Evolutionary conservation across 108 stramenopile species (phyloP).

Genomic region (Skeletonema grethae): DNA sequence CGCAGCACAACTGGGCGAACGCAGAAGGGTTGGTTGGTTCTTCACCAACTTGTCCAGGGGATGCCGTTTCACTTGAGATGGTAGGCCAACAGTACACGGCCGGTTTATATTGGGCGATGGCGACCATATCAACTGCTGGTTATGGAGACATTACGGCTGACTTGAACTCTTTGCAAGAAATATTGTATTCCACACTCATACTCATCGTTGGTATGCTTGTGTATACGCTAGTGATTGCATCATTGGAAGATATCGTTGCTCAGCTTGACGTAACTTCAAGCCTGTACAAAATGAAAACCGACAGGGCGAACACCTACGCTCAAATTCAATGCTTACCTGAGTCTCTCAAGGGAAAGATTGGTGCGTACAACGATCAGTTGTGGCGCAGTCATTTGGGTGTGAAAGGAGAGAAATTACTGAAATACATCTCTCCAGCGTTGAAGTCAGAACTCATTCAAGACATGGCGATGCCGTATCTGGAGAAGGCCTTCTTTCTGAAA

Average conservation of each 20-base stretch:
- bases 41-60: conserved; percentile 32
- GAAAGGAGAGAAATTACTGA: conserved; percentile 41
- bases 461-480: conserved; percentile 24
- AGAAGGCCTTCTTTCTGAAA: conserved; percentile 44
- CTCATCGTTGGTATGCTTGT: conserved; percentile 52
- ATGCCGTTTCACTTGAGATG: conserved; percentile 8
- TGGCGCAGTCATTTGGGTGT: conserved; percentile 59
- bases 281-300: conserved; percentile 52
- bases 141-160: conserved; percentile 60
- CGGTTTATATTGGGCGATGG: conserved; percentile 66
- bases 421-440: conserved; percentile 41
- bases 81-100: conserved; percentile 43
- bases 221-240: conserved; percentile 58
- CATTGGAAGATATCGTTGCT: conserved; percentile 63
- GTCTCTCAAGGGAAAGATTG: conserved; percentile 33
- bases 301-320: conserved; percentile 41
- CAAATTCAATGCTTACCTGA: conserved; percentile 37
- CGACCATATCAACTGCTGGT: conserved; percentile 63
- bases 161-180: conserved; percentile 42
- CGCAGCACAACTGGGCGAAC: conserved; percentile 35
- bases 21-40: conserved; percentile 24
- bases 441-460: conserved; percentile 39
- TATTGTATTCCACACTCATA: conserved; percentile 49
- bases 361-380: conserved; percentile 44
- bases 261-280: conserved; percentile 66